Conservation (phyloP, 352 stramenopile genomes). For the Globisporangium alternatum region DNA sequence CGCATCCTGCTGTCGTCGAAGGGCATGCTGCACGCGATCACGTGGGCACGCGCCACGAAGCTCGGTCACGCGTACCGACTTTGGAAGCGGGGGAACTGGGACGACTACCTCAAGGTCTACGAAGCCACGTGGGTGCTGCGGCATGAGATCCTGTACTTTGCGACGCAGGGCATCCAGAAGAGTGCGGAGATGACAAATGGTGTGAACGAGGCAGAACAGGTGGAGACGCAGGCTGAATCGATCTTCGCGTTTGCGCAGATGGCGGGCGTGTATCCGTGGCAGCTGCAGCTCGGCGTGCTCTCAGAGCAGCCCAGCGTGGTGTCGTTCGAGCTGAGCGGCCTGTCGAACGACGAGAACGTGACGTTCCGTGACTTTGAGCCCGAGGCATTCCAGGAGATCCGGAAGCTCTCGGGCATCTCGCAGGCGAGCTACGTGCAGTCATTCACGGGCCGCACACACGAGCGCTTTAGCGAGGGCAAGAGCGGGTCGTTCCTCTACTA, state of each 20-base stretch:
- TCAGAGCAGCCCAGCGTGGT: constrained; percentile 50
- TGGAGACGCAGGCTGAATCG: constrained; percentile 25
- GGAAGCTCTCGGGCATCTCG: constrained; percentile 74
- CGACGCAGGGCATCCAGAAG: constrained; percentile 76
- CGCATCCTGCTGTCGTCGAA: constrained; percentile 66
- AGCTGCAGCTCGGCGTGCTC: constrained; percentile 42
- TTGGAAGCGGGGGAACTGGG: constrained; percentile 79
- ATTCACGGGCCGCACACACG: constrained; percentile 73
- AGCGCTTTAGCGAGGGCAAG: constrained; percentile 89
- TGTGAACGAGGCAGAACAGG: constrained; percentile 6
- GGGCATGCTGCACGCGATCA: constrained; percentile 56
- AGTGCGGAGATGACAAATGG: constrained; percentile 6
- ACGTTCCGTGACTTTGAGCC: constrained; percentile 86
- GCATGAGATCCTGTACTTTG: constrained; percentile 82
- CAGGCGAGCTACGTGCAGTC: constrained; percentile 74
- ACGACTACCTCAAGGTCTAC: constrained; percentile 85
- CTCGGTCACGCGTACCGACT: constrained; percentile 62
- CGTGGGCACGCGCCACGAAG: constrained; percentile 68
- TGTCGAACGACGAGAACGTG: constrained; percentile 56
- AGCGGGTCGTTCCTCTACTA: constrained; percentile 89
- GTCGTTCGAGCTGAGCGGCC: constrained; percentile 69
- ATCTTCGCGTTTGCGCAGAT: constrained; percentile 70
- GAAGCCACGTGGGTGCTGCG: constrained; percentile 82
- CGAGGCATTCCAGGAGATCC: constrained; percentile 78
- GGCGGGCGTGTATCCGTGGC: constrained; percentile 68